These are phyloP conservation scores for Chrysanthemum seticuspe DNA, from an alignment of 129 eudicot species.

Conservation along the genomic window DNA sequence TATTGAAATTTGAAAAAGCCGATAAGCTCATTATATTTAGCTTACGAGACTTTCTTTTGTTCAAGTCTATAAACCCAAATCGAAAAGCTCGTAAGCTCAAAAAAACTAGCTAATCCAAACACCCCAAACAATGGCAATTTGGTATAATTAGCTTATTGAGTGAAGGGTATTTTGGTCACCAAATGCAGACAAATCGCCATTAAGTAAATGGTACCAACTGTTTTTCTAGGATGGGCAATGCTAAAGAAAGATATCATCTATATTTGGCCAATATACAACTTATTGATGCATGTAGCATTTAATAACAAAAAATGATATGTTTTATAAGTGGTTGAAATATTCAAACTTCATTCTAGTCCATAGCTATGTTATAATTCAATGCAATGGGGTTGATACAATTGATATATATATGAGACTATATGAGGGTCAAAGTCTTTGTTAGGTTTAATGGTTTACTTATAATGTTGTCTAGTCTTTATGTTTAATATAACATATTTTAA, in stretches of 20 bases:
- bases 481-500: conserved; percentile 3
- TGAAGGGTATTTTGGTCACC: conserved; percentile 27
- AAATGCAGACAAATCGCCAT: background rate
- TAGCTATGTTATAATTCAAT: background rate
- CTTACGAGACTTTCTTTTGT: no score
- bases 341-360: conserved; percentile 7
- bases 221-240: conserved; percentile 22
- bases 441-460: conserved; percentile 24
- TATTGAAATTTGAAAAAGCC: no score
- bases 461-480: conserved; percentile 2
- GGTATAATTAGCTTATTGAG: background rate
- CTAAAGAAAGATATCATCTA: background rate
- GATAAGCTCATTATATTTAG: no score
- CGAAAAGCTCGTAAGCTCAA: no score
- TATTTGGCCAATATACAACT: conserved; percentile 27
- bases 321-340: conserved; percentile 19
- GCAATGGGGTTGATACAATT: conserved; percentile 5
- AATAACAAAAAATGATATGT: conserved; percentile 17
- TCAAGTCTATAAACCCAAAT: no score
- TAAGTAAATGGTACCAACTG: conserved; percentile 13
- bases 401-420: background rate
- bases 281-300: conserved; percentile 32
- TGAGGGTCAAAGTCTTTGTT: conserved; percentile 30
- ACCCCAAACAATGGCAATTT: background rate
- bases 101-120: no score